A percentile compares a stretch with the other conserved stretches of the same genome.
Conservation (phyloP, 257 asterid genomes). For the Primulina tabacum region DNA sequence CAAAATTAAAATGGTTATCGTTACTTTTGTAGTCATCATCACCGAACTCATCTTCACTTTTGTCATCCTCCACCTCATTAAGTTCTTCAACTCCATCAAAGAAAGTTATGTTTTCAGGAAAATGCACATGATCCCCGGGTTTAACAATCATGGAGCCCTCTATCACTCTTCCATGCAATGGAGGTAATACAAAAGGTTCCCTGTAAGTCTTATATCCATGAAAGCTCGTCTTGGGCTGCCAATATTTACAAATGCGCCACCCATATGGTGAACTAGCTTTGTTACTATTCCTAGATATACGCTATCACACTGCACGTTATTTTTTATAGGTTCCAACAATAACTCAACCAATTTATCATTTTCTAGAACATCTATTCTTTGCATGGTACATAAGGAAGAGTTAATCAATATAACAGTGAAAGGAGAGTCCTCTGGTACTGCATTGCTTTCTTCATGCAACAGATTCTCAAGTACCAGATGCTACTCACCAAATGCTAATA, state of each 20-base stretch:
- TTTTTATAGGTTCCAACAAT: slow-evolving; percentile 89
- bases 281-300: slow-evolving; percentile 86
- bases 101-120: slow-evolving; percentile 40
- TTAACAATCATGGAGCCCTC: slow-evolving; percentile 33
- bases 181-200: slow-evolving; percentile 68
- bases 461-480: slow-evolving; percentile 40
- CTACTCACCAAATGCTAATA: slow-evolving; percentile 33
- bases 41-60: slow-evolving; percentile 54
- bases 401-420: slow-evolving; percentile 80
- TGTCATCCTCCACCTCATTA: slow-evolving; percentile 63
- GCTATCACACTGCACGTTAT: slow-evolving; percentile 85
- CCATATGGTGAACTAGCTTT: slow-evolving; percentile 86
- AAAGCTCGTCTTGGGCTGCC: slow-evolving; percentile 82
- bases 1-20: slow-evolving; percentile 41
- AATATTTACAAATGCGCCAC: slow-evolving; percentile 95
- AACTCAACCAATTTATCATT: slow-evolving; percentile 78
- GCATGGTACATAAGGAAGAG: slow-evolving; percentile 92
- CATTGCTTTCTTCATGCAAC: slow-evolving; percentile 41
- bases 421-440: slow-evolving; percentile 41
- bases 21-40: slow-evolving; percentile 51
- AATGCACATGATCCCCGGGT: slow-evolving; percentile 37
- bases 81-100: slow-evolving; percentile 49
- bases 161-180: slow-evolving; percentile 46
- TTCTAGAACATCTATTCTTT: slow-evolving; percentile 90
- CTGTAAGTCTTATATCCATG: slow-evolving; percentile 69